These are phyloP conservation scores for Pinus albicaulis DNA, from an alignment of 75 land plant genomes.

Conservation along the genomic window DNA sequence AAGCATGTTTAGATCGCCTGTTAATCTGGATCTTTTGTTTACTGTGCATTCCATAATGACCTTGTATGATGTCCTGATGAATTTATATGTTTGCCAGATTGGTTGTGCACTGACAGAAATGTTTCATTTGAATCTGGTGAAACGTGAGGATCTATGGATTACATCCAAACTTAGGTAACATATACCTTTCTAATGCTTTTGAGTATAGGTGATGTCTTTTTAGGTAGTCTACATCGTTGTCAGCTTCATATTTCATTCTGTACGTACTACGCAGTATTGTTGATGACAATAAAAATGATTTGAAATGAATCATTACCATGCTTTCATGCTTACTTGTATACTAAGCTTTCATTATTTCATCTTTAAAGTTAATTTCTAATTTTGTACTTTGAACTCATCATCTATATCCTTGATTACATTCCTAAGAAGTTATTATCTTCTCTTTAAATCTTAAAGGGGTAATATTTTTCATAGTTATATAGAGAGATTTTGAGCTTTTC, in stretches of 20 bases:
- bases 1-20: not conserved
- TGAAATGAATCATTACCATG: not conserved
- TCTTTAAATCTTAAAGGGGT: not conserved
- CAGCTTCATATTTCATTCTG: not conserved
- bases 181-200: not conserved
- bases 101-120: slow-evolving; percentile 21
- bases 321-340: not conserved
- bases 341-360: not conserved
- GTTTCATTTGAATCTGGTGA: slow-evolving; percentile 17
- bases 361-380: no score
- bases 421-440: not conserved
- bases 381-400: no score
- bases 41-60: not conserved
- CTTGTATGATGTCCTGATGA: no score
- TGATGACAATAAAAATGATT: not conserved
- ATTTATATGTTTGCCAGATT: slow-evolving; percentile 12
- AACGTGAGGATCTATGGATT: slow-evolving; percentile 23
- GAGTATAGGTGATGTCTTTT: not conserved
- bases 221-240: not conserved
- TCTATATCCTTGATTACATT: not conserved
- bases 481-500: not conserved
- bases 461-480: not conserved
- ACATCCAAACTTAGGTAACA: slow-evolving; percentile 28
- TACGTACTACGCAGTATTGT: not conserved
- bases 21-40: not conserved